Evolutionary conservation across 2,329 filamentous ascomycete genomes (phyloP), one percentile per base, ranked within the genome.

Genomic region (Magnaporthiopsis poae): DNA sequence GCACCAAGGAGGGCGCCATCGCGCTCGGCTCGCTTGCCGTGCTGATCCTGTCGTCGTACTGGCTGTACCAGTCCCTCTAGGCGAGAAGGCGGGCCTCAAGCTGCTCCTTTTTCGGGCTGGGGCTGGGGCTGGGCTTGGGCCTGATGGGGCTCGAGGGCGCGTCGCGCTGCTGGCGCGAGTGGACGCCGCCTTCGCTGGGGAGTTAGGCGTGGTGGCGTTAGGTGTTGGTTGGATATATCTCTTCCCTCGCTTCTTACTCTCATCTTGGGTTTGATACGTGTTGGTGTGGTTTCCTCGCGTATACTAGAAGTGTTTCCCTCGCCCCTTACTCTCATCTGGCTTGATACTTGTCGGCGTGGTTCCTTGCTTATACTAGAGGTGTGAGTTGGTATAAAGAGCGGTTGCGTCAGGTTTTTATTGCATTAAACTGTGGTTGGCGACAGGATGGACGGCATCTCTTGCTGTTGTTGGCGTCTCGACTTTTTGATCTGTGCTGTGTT

Each of bases 1-100:
- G 82, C 69, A 86, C 84, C 13, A 78, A 76, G 68, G 77, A 83
- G 69, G 83, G 82, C 1, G 81, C 81, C 3, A 71, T 78, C 66
- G 73, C 82, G 13, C 71, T 86, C 52, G 74, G 75, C 1, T 79
- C 80, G 21, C 65, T 81, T 61, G 66, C 83, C 39, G 70, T 78
- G 2, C 67, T 82, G 13, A 76, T 78, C 11, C 69, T 80, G 8
- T 78, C 79, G 5, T 73, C 75, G 7, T 86, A 83, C 75, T 85
- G 80, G 81, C 67, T 74, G 7, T 65, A 61, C 56, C 29, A 65
- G n/a, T 33, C 60, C 33, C 59, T 65, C 59, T 65, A 65, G 64
- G 60, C 12, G 52, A 61, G 59, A 59, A 36, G n/a, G 36, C 25
- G 36, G 36, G 36, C 27, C 29, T 35, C 62, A 15, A 29, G 29